Percentiles rank a stretch among this genome's conserved stretches.
These are phyloP conservation scores for Fragilariopsis cylindrus DNA, from an alignment of 108 stramenopile genomes.

Conservation along the genomic window DNA sequence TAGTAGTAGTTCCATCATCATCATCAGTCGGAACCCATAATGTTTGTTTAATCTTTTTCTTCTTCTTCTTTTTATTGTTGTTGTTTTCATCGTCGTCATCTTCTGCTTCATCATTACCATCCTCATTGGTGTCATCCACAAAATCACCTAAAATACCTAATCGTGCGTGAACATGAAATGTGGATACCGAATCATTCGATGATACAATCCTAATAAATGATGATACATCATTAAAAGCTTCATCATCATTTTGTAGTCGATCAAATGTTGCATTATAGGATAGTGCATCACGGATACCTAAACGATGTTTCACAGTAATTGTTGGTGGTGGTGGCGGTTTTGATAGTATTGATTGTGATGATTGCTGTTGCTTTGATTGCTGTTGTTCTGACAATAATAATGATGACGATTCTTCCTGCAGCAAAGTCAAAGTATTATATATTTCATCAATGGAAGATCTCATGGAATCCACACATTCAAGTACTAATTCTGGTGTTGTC, in stretches of 20 bases:
- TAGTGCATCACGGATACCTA: conserved; percentile 32
- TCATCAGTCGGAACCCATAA: not conserved
- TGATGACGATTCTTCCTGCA: not conserved
- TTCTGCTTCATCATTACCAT: not conserved
- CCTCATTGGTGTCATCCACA: conserved; percentile 8
- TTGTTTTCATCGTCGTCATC: not conserved
- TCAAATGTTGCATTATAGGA: conserved; percentile 26
- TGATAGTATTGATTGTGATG: no score
- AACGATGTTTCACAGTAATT: conserved; percentile 49
- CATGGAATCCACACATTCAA: conserved; percentile 28
- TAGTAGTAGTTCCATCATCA: not conserved
- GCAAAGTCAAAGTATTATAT: not conserved
- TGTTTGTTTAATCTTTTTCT: not conserved
- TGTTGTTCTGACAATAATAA: not conserved
- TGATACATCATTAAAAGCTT: conserved; percentile 23
- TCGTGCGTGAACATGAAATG: conserved; percentile 40
- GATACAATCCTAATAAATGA: conserved; percentile 27
- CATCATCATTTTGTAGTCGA: conserved; percentile 31
- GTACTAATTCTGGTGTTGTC: conserved; percentile 36
- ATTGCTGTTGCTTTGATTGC: no score
- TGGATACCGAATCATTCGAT: not conserved
- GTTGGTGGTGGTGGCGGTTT: not conserved
- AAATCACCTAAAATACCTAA: conserved; percentile 38
- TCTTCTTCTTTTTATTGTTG: not conserved
- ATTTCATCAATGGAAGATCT: conserved; percentile 10